These are phyloP conservation scores for Mycena galopus DNA, from an alignment of 768 basidiomycete genomes.

Conservation along the genomic window DNA sequence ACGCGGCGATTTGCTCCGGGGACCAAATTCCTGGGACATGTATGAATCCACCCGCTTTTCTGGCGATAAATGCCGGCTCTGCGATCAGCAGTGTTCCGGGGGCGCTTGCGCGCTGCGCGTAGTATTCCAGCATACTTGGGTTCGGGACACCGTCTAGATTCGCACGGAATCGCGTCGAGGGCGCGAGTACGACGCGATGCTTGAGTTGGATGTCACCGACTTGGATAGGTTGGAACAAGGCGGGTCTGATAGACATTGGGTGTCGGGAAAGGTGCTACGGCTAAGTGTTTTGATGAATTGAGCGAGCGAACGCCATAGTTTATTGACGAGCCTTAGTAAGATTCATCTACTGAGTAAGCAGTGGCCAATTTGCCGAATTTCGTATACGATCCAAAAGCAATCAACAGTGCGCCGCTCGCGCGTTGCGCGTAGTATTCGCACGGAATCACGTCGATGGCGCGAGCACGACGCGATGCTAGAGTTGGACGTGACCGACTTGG, in stretches of 20 bases:
- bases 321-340: no score
- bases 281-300: no score
- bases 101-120: slow-evolving; percentile 58
- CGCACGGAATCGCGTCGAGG: slow-evolving; percentile 57
- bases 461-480: slow-evolving; percentile 66
- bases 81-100: slow-evolving; percentile 69
- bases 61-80: slow-evolving; percentile 68
- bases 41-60: slow-evolving; percentile 60
- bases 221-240: slow-evolving; percentile 61
- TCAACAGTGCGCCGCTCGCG: slow-evolving; percentile 61
- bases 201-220: slow-evolving; percentile 56
- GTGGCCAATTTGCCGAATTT: no score
- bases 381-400: no score
- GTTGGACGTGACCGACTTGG: slow-evolving; percentile 54
- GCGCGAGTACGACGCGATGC: slow-evolving; percentile 69
- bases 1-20: slow-evolving; percentile 68
- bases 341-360: no score
- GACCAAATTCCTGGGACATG: slow-evolving; percentile 76
- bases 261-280: no score
- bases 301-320: no score
- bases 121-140: slow-evolving; percentile 58
- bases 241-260: slow-evolving; percentile 1
- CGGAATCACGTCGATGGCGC: slow-evolving; percentile 64
- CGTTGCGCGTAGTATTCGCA: slow-evolving; percentile 64
- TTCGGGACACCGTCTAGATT: slow-evolving; percentile 21